These are phyloP conservation scores for Petunia hybrid DNA, from an alignment of 305 asterid species.

Conservation along the genomic window DNA sequence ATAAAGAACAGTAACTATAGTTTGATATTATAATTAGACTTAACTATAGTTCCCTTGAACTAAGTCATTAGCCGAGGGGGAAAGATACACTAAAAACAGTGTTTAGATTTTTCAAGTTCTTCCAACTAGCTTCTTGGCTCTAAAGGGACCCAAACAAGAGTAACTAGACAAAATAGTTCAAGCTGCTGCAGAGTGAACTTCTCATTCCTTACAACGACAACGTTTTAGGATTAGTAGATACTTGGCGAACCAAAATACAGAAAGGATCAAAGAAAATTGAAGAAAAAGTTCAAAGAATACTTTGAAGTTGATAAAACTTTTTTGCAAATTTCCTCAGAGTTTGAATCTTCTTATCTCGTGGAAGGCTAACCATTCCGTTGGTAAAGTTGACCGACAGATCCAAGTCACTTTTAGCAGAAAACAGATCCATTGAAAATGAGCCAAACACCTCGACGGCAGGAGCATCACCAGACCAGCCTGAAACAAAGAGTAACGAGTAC, in stretches of 20 bases:
- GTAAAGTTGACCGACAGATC: conserved; percentile 86
- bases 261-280: background rate
- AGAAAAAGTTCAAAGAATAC: conserved; percentile 45
- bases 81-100: background rate
- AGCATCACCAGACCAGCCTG: conserved; percentile 61
- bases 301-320: conserved; percentile 72
- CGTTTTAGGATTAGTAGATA: background rate
- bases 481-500: conserved; percentile 30
- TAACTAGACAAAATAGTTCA: background rate
- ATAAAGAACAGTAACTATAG: background rate
- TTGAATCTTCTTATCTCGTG: conserved; percentile 83
- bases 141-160: background rate
- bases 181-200: background rate
- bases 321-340: conserved; percentile 80
- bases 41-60: background rate
- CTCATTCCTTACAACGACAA: conserved; percentile 19
- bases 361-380: conserved; percentile 43
- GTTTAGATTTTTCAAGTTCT: background rate
- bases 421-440: conserved; percentile 92
- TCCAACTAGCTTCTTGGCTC: background rate
- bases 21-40: background rate
- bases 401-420: conserved; percentile 75
- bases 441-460: conserved; percentile 92
- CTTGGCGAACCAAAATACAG: conserved; percentile 1
- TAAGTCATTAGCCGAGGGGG: background rate